Base-by-base conservation (phyloP, 805 yeast genomes). In the Hanseniaspora lindneri region DNA sequence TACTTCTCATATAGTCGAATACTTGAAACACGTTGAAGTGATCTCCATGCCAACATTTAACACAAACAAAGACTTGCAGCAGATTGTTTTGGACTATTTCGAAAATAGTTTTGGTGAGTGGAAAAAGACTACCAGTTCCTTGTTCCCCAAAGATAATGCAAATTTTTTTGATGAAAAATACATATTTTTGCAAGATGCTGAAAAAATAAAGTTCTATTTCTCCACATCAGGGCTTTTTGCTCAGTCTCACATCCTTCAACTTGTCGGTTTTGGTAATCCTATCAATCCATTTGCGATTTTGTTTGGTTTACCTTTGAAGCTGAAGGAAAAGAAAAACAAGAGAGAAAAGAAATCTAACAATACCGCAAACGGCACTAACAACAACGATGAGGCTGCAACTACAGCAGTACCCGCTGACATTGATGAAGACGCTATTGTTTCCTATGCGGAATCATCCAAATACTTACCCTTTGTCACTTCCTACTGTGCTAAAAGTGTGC, bases 201-300 rank as follows among this genome's bases (percentile, higher is more conserved):
- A 61, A 44, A 63, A 64, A 57, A 55, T 69, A 36, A 78, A 76
- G 51, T 82, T 81, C 56, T 83, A 86, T 83, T 80, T 79, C 57
- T 80, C 81, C 56, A 80, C 82, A 58, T 79, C 85, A 1, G 74
- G 87, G 3, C 72, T 78, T 33, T 81, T 83, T 67, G 89, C 92
- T 2, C 68, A 82, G 41, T 77, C 87, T 24, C 83, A 83, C 56
- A 76, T 83, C 47, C 73, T 77, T 56, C 89, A 83, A 64, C 60
- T 83, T 47, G 74, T 80, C 40, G 92, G 92, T 1, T 79, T 83
- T 62, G 94, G 92, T 29, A 82, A 80, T 58, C 72, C 83, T 4
- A 69, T 70, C 39, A 83, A 80, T 57, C 87, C 89, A 17, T 82
- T 83, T 64, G 86, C 89, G 5, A 75, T 79, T 56, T 59, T 83